phyloP scores from a whole-genome alignment of 768 basidiomycete species.

The Rhodosporidiobolus odoratus region DNA sequence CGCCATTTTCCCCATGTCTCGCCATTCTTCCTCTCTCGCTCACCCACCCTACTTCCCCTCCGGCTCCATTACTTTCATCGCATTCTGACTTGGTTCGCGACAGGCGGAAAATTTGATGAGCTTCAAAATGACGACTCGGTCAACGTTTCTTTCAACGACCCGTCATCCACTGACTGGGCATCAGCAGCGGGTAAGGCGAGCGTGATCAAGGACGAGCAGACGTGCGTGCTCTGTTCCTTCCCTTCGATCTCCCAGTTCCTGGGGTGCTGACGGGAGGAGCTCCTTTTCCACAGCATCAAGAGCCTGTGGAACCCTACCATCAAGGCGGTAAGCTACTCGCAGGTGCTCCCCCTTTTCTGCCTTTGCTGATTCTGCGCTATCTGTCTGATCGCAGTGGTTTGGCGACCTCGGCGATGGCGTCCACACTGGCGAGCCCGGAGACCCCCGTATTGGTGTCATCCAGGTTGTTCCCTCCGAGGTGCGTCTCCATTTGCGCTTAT shows the following conservation, averaged over 20 bases:
- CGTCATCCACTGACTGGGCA: constrained; percentile 38
- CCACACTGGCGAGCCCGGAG: constrained; percentile 32
- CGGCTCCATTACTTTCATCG: too few species aligned
- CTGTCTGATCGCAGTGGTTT: constrained; percentile 25
- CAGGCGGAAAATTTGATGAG: constrained; percentile 42
- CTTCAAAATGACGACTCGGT: constrained; percentile 31
- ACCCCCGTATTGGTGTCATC: constrained; percentile 38
- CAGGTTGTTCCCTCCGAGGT: constrained; percentile 37
- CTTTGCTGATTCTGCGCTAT: background rate
- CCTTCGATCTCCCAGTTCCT: background rate
- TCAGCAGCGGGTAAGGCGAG: constrained; percentile 39
- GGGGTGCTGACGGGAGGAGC: background rate
- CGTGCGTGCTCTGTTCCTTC: background rate
- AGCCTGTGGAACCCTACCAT: constrained; percentile 24
- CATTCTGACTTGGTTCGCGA: background rate
- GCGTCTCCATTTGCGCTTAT: background rate
- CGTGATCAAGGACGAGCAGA: constrained; percentile 31
- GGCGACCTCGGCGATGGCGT: constrained; percentile 29
- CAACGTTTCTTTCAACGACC: constrained; percentile 40
- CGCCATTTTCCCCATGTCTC: background rate
- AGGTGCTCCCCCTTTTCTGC: too few species aligned
- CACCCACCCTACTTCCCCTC: background rate
- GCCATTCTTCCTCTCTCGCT: background rate
- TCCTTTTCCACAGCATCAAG: constrained; percentile 27
- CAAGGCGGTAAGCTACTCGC: constrained; percentile 14